A percentile compares a stretch with the other conserved stretches of the same genome.
phyloP scores from a whole-genome alignment of 345 rosid genomes.

The Hibiscus syriacus region DNA sequence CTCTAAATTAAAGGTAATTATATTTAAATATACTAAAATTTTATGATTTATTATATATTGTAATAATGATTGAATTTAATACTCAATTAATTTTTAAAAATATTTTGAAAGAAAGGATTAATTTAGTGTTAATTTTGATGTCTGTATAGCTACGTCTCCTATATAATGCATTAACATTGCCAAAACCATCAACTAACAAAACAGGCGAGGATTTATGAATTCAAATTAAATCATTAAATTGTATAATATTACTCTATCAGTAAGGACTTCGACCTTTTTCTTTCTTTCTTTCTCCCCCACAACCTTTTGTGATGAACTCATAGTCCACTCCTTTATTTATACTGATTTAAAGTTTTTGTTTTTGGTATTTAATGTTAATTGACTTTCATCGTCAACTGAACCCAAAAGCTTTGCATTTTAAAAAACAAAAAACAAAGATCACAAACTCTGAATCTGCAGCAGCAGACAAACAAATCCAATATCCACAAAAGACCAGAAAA shows the following conservation, averaged over 20 bases:
- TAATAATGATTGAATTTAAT: too few species aligned
- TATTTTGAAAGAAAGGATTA: too few species aligned
- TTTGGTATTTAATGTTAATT: neutral
- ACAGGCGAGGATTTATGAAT: neutral
- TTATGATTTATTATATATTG: too few species aligned
- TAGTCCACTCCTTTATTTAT: neutral
- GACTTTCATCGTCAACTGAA: slow-evolving; percentile 7
- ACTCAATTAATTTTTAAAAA: too few species aligned
- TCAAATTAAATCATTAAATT: neutral
- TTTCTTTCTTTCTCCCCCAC: neutral
- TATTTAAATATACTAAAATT: too few species aligned
- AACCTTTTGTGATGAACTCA: neutral
- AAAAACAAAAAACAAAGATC: neutral
- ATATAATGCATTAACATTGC: neutral
- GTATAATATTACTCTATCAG: neutral
- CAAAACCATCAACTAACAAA: neutral
- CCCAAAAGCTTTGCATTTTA: neutral
- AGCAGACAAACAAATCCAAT: slow-evolving; percentile 12
- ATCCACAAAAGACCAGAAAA: neutral
- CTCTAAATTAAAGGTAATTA: too few species aligned
- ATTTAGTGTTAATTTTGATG: too few species aligned
- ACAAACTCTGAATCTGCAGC: slow-evolving; percentile 4
- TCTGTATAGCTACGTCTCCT: too few species aligned
- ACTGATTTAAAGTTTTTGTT: neutral
- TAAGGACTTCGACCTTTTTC: neutral